Evolutionary conservation across 176 grass and related monocot genomes (phyloP).

Genomic region (Miscanthus lutarioriparius): DNA sequence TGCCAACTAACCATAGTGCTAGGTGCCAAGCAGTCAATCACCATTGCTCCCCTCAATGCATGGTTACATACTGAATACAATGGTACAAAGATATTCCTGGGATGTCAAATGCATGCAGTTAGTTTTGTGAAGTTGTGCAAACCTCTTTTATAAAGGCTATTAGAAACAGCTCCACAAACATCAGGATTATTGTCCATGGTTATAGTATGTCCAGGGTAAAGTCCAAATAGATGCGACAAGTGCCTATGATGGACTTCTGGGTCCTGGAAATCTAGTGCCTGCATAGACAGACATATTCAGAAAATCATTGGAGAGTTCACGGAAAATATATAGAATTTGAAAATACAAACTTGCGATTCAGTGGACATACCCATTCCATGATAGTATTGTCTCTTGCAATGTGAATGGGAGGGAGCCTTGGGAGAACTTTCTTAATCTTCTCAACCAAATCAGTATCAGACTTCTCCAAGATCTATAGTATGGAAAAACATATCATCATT

Average conservation of each 20-base stretch:
- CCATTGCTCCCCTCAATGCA: too few species aligned
- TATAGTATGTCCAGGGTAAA: constrained; percentile 92
- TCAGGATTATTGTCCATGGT: constrained; percentile 59
- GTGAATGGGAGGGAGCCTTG: constrained; percentile 55
- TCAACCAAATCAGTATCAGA: constrained; percentile 59
- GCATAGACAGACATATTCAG: constrained; percentile 12
- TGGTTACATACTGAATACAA: too few species aligned
- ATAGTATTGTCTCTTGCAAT: constrained; percentile 68
- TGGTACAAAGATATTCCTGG: background rate
- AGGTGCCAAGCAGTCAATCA: too few species aligned
- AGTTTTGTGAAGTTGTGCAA: constrained; percentile 16
- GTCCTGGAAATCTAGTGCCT: constrained; percentile 81
- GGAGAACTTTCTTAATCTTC: constrained; percentile 51
- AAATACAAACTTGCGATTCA: background rate
- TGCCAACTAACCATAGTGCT: too few species aligned
- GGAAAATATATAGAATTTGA: background rate
- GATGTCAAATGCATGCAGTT: background rate
- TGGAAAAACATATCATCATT: background rate
- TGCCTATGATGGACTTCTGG: constrained; percentile 78
- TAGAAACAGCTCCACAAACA: constrained; percentile 69
- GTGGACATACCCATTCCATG: constrained; percentile 70
- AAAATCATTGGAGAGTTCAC: background rate
- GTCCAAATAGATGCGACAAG: constrained; percentile 84
- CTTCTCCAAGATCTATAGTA: constrained; percentile 57
- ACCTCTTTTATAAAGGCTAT: constrained; percentile 94